Conservation (phyloP, 1,284 basidiomycete species). For the Tetrapyrgos nigripes region DNA sequence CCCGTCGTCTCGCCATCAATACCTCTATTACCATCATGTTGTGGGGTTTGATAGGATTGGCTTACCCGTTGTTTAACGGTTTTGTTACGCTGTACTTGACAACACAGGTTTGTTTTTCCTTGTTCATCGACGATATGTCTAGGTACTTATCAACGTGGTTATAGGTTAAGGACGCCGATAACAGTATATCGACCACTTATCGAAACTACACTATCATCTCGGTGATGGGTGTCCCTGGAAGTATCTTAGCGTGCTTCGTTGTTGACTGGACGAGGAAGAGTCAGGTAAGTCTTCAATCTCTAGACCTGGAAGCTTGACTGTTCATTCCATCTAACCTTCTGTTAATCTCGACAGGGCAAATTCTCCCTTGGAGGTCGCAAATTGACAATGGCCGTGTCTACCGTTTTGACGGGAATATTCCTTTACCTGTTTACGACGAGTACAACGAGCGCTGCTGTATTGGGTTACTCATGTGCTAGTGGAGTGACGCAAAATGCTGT, state of each 20-base stretch:
- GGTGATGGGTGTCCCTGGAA: slow-evolving; percentile 61
- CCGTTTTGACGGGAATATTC: slow-evolving; percentile 59
- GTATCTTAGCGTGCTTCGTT: slow-evolving; percentile 57
- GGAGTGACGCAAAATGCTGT: slow-evolving; percentile 52
- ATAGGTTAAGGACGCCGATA: slow-evolving; percentile 35
- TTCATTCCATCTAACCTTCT: background rate
- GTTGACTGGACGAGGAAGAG: slow-evolving; percentile 54
- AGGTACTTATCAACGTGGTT: too few relatives aligned
- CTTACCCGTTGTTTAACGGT: slow-evolving; percentile 63
- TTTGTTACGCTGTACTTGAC: slow-evolving; percentile 61
- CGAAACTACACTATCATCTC: slow-evolving; percentile 58
- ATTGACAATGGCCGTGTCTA: slow-evolving; percentile 56
- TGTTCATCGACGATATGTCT: too few relatives aligned
- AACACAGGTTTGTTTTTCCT: too few relatives aligned
- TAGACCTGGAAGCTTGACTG: slow-evolving; percentile 1
- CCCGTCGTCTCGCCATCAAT: slow-evolving; percentile 54
- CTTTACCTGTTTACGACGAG: slow-evolving; percentile 69
- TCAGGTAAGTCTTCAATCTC: background rate
- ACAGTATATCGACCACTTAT: slow-evolving; percentile 45
- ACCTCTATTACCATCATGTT: slow-evolving; percentile 58
- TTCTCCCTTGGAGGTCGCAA: slow-evolving; percentile 54
- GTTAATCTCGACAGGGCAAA: slow-evolving; percentile 22
- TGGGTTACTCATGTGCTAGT: slow-evolving; percentile 62
- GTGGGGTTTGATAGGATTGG: slow-evolving; percentile 65
- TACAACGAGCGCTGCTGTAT: slow-evolving; percentile 47